A percentile compares a stretch with the other conserved stretches of the same genome.
Evolutionary conservation across 805 yeast species (phyloP).

Genomic region (Millerozyma acaciae): DNA sequence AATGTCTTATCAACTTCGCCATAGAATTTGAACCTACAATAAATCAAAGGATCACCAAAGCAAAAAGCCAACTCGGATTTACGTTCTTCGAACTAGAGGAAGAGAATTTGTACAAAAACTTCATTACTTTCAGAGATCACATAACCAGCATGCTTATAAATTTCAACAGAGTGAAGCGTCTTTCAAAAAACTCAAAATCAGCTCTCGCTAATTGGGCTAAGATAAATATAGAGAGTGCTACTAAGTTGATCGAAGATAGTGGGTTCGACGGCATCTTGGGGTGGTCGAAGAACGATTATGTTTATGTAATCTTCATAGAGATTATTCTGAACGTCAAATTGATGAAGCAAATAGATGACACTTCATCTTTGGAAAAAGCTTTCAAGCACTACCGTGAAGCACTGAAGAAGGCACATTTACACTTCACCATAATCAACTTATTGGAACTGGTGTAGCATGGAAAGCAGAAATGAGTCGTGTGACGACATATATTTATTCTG

Average conservation of each 20-base stretch:
- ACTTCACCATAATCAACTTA: no score
- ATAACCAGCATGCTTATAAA: neutral
- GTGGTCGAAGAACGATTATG: conserved; percentile 12
- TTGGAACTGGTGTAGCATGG: no score
- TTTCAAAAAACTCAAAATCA: neutral
- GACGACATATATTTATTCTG: neutral
- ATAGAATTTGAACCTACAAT: neutral
- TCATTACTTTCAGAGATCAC: conserved; percentile 10
- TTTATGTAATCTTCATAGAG: conserved; percentile 7
- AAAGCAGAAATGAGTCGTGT: no score
- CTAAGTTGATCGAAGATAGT: no score
- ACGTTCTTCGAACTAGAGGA: conserved; percentile 64
- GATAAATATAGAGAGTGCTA: conserved; percentile 2
- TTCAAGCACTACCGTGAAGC: no score
- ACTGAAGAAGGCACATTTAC: no score
- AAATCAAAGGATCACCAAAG: neutral
- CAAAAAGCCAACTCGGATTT: conserved; percentile 14
- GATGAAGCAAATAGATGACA: neutral
- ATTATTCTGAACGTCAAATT: conserved; percentile 3
- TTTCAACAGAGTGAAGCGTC: neutral
- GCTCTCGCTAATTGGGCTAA: neutral
- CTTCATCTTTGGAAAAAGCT: neutral
- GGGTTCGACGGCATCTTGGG: conserved; percentile 12
- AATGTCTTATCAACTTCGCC: neutral
- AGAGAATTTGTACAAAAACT: conserved; percentile 61